Evolutionary conservation across 2,329 filamentous ascomycete genomes (phyloP), one percentile per base, ranked within the genome.

Genomic region (Penicillium verrucosum): DNA sequence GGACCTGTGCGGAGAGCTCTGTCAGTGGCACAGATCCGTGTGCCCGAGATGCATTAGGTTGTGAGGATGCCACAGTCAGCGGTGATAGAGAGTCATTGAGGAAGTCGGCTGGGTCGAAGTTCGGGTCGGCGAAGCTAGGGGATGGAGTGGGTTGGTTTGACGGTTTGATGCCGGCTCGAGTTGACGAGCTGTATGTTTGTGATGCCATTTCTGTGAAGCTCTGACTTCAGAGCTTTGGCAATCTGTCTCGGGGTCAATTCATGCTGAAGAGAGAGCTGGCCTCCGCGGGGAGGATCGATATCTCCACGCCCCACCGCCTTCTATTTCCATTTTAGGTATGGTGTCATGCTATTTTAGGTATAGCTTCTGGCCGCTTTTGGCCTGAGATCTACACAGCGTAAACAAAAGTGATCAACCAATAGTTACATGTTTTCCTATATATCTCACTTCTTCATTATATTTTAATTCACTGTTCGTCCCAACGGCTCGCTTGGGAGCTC

Each of bases 31-130:
- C 81, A 52, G 77, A 77, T 61, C 73, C 68, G 67, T 77, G 68
- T 74, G 77, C 68, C 60, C 69, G 66, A n/a, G 72, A 68, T 23
- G 70, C 66, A 61, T 75, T 72, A 14, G 68, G 64, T 49, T 77
- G 70, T 25, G 72, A 70, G 27, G 78, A 76, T 32, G 79, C 75
- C 41, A 82, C 74, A 46, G 80, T 80, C 21, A 96, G 80, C 2
- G 88, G 78, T 5, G 92, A 89, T 0, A 97, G 80, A 0, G 84
- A 83, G 57, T 85, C 79, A 75, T 97, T 97, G 67, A 97, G 85
- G 73, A 92, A 96, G 46, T 89, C 85, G 61, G 88, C 89, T 4
- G 92, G 83, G 72, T 96, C 90, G 75, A 97, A 97, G 43, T 83
- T 79, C 5, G 88, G 81, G 48, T 85, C 80, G 37, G 93, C 81